Base-by-base conservation (phyloP, 441 rosid species). In the Populus tomentosa region DNA sequence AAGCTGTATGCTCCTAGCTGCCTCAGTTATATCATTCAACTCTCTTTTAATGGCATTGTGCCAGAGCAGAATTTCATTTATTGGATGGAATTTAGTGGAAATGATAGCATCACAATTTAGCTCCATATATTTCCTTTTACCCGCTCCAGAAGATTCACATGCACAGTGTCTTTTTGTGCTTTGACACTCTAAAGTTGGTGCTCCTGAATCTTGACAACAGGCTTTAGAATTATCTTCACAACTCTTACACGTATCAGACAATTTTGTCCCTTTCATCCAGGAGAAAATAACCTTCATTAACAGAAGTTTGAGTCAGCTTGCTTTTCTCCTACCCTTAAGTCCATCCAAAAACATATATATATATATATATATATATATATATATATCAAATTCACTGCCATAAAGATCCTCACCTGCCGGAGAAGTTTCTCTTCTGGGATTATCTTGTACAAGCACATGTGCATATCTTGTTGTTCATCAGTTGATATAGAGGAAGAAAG, bases 401-500 rank as follows among this genome's bases (percentile, higher is more conserved):
- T 66, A 71, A 85, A 53, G 50, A 53, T 28, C 32, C 74, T 85
- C 86, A 93, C 98, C 96, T 88, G 90, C 79, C 86, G 98, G 70
- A 94, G 88, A 73, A 95, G 93, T 84, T 88, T 91, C 82, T 88
- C 97, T 72, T 75, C 83, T 24, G 98, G 97, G 82, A 90, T 86
- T 85, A 96, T 89, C 84, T 88, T 89, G 88, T 86, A 82, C 68
- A 96, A 85, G 86, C 94, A 92, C 79, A 83, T 89, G 32, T 26
- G 85, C 95, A 94, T 89, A 75, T 90, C 97, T 73, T n/a, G 85
- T 70, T 80, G 88, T 85, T 96, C 98, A 66, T 94, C 91, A 33
- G 89, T 82, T 78, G 99, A 89, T 76, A 96, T 85, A 67, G 90
- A 90, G 73, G 94, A 87, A 77, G 91, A 89, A 86, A 96, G 94